Percentiles rank a stretch among this genome's conserved stretches.
Evolutionary conservation across 2,329 filamentous ascomycete genomes (phyloP).

Genomic region (Arthrobotrys megalospora): DNA sequence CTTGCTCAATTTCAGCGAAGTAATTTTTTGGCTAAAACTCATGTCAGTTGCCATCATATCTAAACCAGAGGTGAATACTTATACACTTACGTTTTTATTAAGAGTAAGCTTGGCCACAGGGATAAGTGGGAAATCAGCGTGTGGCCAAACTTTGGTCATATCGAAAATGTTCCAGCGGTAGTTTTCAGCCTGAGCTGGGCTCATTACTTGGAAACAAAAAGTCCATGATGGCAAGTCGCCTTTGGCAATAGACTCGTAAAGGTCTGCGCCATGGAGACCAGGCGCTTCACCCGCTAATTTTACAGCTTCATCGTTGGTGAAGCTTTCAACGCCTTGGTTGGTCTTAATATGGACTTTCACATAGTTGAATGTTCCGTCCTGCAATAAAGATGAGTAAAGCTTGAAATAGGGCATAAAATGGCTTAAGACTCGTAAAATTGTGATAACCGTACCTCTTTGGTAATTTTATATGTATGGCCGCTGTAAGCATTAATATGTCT

Average conservation of each 20-base stretch:
- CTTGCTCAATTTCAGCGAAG: conserved; percentile 79
- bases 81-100: conserved; percentile 73
- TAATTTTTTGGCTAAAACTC: conserved; percentile 65
- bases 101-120: conserved; percentile 76
- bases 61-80: not conserved
- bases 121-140: conserved; percentile 75
- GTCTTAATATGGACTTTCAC: conserved; percentile 77
- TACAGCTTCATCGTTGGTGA: conserved; percentile 72
- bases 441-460: conserved; percentile 68
- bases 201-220: conserved; percentile 76
- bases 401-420: not conserved
- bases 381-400: conserved; percentile 63
- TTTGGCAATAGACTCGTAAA: conserved; percentile 75
- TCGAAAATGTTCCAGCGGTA: conserved; percentile 78
- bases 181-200: conserved; percentile 75
- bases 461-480: conserved; percentile 78
- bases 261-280: conserved; percentile 76
- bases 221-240: conserved; percentile 77
- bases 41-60: not conserved
- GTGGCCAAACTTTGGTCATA: conserved; percentile 79
- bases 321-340: conserved; percentile 75
- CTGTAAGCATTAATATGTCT: conserved; percentile 79
- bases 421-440: too few relatives aligned
- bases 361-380: conserved; percentile 77
- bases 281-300: conserved; percentile 71